These are phyloP conservation scores for Ogataea pignaliae DNA, from an alignment of 805 yeast genomes.

Conservation along the genomic window DNA sequence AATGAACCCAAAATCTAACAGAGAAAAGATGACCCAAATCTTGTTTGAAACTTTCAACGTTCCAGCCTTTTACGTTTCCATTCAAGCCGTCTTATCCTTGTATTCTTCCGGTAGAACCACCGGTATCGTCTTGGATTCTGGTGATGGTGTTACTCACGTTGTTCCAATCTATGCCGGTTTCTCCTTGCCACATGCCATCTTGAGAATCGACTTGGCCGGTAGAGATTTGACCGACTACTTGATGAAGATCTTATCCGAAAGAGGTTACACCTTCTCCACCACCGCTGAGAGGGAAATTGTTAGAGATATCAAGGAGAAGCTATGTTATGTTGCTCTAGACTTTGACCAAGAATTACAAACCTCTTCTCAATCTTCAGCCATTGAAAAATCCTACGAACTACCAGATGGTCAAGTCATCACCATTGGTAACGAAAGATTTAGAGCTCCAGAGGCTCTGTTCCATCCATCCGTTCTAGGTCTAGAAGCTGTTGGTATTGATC, in stretches of 20 bases:
- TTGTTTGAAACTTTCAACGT: conserved; percentile 99
- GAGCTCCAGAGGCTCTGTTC: conserved; percentile 99
- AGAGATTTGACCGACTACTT: conserved; percentile 98
- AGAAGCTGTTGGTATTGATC: conserved; percentile 99
- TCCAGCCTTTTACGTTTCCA: conserved; percentile 98
- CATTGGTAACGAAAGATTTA: conserved; percentile 99
- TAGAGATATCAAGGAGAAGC: conserved; percentile 94
- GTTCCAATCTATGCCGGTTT: conserved; percentile 99
- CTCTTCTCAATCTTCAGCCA: conserved; percentile 95
- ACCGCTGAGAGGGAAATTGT: conserved; percentile 98
- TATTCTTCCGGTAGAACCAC: conserved; percentile 99
- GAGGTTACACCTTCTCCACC: conserved; percentile 98
- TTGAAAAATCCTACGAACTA: conserved; percentile 98
- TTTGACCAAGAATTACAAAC: conserved; percentile 99
- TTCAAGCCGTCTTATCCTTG: conserved; percentile 96
- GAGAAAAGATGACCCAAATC: conserved; percentile 99
- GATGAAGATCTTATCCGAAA: conserved; percentile 97
- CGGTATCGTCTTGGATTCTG: conserved; percentile 98
- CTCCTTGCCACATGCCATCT: conserved; percentile 98
- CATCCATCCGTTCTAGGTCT: conserved; percentile 86
- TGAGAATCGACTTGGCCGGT: conserved; percentile 99
- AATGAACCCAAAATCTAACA: conserved; percentile 98
- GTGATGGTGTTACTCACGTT: conserved; percentile 99
- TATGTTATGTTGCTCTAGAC: conserved; percentile 98
- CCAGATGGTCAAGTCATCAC: conserved; percentile 99